Percentiles rank a stretch among this genome's conserved stretches.
phyloP scores from a whole-genome alignment of 768 basidiomycete genomes.

The Tylopilus sp. region DNA sequence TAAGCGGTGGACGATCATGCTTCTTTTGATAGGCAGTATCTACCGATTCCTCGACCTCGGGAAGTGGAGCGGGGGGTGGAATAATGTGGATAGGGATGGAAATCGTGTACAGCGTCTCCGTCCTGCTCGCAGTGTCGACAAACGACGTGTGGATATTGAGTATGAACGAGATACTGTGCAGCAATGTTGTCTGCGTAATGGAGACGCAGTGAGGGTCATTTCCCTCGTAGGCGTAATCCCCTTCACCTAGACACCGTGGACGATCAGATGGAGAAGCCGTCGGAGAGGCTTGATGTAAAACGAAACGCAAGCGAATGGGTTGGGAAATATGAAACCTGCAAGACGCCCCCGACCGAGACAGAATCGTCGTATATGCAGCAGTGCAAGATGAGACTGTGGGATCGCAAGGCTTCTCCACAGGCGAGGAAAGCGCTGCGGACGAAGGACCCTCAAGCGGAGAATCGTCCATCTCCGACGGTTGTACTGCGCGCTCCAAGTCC shows the following conservation, averaged over 20 bases:
- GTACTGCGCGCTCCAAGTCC: conserved; percentile 29
- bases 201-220: conserved; percentile 65
- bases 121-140: conserved; percentile 64
- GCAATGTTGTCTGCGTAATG: conserved; percentile 76
- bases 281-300: conserved; percentile 65
- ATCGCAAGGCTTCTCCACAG: conserved; percentile 30
- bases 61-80: conserved; percentile 74
- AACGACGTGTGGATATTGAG: conserved; percentile 75
- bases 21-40: conserved; percentile 84
- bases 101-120: conserved; percentile 62
- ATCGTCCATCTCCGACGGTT: conserved; percentile 13
- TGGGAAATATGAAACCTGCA: conserved; percentile 83
- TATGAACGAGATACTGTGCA: conserved; percentile 80
- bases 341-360: conserved; percentile 87
- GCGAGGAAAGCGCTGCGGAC: conserved; percentile 20
- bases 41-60: conserved; percentile 67
- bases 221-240: conserved; percentile 46
- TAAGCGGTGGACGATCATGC: conserved; percentile 75
- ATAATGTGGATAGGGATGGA: conserved; percentile 69
- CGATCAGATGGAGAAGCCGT: conserved; percentile 48
- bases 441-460: conserved; percentile 31
- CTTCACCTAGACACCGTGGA: conserved; percentile 39
- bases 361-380: conserved; percentile 47
- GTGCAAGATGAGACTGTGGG: conserved; percentile 39
- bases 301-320: conserved; percentile 72